Evolutionary conservation across 306 rosid species (phyloP), one percentile per base, ranked within the genome.

Genomic region (Quercus aquifolioides): DNA sequence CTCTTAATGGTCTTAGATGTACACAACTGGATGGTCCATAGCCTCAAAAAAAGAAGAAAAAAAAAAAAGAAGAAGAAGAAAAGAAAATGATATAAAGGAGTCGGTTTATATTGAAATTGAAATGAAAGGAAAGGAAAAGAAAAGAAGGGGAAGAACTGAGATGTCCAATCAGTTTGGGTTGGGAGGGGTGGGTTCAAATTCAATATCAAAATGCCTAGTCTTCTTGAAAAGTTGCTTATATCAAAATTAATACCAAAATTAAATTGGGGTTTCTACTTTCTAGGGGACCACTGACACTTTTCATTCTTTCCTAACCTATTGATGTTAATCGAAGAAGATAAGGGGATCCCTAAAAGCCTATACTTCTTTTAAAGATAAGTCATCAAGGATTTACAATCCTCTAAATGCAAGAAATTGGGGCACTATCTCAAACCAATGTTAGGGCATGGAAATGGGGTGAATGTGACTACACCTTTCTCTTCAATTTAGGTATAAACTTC

Each of bases 11-110:
- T 79, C 86, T 83, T 86, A 76, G 90, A 87, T 89, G 87, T 91
- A 81, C 75, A 89, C 96, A 89, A 84, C 88, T 91, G 89, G 84
- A 86, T 84, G 94, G 89, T 88, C 94, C 88, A 77, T 51, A 73
- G 31, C 83, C 81, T 65, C 84, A 69, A 67, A 72, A 38, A 65
- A 21, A 63, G 57, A 56, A 35, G 6, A 35, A 6, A 38, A 8
- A 35, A 0, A 1, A 6, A 5, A 35, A 69, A 67, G 58, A 31
- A 67, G 1, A 58, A 35, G 9, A 35, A 6, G 41, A 35, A 35
- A 35, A 75, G 90, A 89, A 85, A 82, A 85, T 77, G 91, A 87
- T 77, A 68, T 80, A 14, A 76, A 81, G 43, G 80, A 88, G 83
- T 78, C 87, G 85, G 85, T 80, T 82, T 74, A 55, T 64, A 52